Conservation (phyloP, 2,329 filamentous ascomycete genomes). For the Incumbomyces delicatus region DNA sequence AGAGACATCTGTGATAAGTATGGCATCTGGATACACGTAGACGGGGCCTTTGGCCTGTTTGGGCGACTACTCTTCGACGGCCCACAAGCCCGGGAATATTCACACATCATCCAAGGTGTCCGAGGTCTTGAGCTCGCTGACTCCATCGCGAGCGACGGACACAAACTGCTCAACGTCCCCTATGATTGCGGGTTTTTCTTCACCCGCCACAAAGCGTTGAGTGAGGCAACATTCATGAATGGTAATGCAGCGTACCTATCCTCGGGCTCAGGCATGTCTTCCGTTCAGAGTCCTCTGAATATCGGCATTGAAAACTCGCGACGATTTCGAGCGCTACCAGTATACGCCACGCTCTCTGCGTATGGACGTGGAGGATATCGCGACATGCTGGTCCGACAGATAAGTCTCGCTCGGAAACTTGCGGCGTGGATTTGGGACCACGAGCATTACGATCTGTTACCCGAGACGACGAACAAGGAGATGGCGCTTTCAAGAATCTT, state of each 20-base stretch:
- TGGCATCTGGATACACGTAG: constrained; percentile 78
- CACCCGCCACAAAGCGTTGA: constrained; percentile 50
- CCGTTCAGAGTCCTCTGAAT: constrained; percentile 71
- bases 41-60: constrained; percentile 84
- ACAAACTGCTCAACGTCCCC: constrained; percentile 90
- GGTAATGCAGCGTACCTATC: constrained; percentile 66
- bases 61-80: constrained; percentile 48
- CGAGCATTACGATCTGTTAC: constrained; percentile 57
- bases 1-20: constrained; percentile 62
- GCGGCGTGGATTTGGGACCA: constrained; percentile 54
- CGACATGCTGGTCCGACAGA: constrained; percentile 62
- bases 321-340: constrained; percentile 80
- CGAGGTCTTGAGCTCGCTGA: constrained; percentile 71
- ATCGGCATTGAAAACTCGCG: constrained; percentile 85
- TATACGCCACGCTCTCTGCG: constrained; percentile 68
- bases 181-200: constrained; percentile 92
- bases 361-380: constrained; percentile 63
- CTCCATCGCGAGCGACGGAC: constrained; percentile 75
- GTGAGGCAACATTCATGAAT: constrained; percentile 64
- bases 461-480: constrained; percentile 32
- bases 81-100: constrained; percentile 46
- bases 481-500: constrained; percentile 46
- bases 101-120: constrained; percentile 38
- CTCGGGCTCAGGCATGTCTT: constrained; percentile 31
- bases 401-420: constrained; percentile 58